Conservation (phyloP, 495 filamentous ascomycete genomes). For the Articulospora tetracladia region DNA sequence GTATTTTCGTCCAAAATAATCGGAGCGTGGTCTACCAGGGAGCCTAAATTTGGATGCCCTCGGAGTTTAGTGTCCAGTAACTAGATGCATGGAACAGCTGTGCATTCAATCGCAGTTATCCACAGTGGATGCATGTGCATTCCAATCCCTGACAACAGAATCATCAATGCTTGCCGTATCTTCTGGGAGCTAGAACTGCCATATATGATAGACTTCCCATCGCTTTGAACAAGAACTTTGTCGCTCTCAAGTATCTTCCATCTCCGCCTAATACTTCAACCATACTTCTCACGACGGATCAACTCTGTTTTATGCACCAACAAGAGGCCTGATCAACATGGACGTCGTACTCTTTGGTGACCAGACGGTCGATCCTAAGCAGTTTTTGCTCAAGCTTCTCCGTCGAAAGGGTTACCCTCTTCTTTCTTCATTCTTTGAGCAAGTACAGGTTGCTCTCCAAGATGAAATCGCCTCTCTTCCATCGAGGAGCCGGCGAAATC, state of each 20-base stretch:
- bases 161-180: not conserved
- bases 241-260: not conserved
- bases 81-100: not conserved
- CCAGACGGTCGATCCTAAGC: slow-evolving; percentile 70
- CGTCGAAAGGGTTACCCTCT: slow-evolving; percentile 58
- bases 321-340: not conserved
- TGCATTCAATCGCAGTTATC: not conserved
- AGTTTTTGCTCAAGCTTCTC: slow-evolving; percentile 54
- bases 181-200: not conserved
- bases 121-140: not conserved
- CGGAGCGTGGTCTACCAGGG: not conserved
- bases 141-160: not conserved
- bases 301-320: not conserved
- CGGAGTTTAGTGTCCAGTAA: not conserved
- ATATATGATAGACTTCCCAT: not conserved
- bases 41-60: not conserved
- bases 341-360: slow-evolving; percentile 61
- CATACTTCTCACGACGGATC: not conserved
- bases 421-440: slow-evolving; percentile 61
- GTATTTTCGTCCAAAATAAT: not conserved
- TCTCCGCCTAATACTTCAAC: not conserved
- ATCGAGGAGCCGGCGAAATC: slow-evolving; percentile 50
- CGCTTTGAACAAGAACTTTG: not conserved
- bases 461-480: slow-evolving; percentile 59
- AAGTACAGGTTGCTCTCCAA: slow-evolving; percentile 55